A percentile compares a stretch with the other conserved stretches of the same genome.
These are phyloP conservation scores for Fusarium nelsonii DNA, from an alignment of 2,329 filamentous ascomycete species.

Conservation along the genomic window DNA sequence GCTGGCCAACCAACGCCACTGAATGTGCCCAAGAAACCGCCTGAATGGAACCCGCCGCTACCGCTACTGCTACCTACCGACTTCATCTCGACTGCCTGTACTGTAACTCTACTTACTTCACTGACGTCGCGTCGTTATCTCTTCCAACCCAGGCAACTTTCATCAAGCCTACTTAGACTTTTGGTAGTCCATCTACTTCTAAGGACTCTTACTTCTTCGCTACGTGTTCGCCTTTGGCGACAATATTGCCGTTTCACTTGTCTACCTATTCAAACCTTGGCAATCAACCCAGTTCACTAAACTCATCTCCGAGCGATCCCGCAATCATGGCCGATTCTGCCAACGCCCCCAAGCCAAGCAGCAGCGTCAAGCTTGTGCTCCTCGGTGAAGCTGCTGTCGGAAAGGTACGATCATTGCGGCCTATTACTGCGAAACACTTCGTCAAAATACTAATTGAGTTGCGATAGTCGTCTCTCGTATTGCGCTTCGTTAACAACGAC, in stretches of 20 bases:
- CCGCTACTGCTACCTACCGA: conserved; percentile 26
- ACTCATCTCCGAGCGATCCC: conserved; percentile 36
- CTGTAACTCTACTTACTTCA: conserved; percentile 33
- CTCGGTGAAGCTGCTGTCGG: conserved; percentile 97
- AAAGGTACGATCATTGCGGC: conserved; percentile 75
- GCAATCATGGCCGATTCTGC: conserved; percentile 59
- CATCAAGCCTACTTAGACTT: conserved; percentile 8
- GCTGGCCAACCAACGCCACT: conserved; percentile 46
- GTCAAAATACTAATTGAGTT: conserved; percentile 44
- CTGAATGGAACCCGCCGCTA: conserved; percentile 27
- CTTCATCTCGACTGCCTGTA: conserved; percentile 7
- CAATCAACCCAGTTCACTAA: conserved; percentile 15
- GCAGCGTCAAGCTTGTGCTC: conserved; percentile 99
- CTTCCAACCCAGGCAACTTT: conserved; percentile 41
- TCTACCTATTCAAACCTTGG: background rate
- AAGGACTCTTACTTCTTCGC: conserved; percentile 4
- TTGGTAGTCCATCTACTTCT: conserved; percentile 9
- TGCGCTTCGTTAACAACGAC: conserved; percentile 99
- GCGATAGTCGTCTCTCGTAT: conserved; percentile 88
- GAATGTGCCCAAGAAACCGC: conserved; percentile 24
- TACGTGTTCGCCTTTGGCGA: conserved; percentile 19
- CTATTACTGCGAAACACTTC: background rate
- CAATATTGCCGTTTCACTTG: conserved; percentile 8
- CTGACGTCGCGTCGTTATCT: conserved; percentile 41
- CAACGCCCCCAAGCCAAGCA: conserved; percentile 90